Base-by-base conservation (phyloP, 2,329 filamentous ascomycete species). In the Phyllosticta paracitricarpa region DNA sequence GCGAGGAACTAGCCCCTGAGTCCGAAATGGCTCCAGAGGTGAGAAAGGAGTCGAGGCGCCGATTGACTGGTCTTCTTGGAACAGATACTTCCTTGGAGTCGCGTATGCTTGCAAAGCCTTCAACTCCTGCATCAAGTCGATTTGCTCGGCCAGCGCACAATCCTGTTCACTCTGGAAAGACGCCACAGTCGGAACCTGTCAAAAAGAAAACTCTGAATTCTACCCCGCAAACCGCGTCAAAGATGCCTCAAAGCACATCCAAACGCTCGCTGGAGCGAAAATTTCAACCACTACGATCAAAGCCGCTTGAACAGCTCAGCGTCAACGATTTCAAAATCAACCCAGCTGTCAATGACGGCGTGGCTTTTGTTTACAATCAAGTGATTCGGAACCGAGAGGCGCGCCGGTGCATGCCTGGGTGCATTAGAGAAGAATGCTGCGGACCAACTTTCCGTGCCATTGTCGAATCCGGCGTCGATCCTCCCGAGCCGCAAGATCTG, bases 321-420 rank as follows among this genome's bases (percentile, higher is more conserved):
- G 76, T 88, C 0, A 82, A 84, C 12, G 87, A 96, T 73, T 97
- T 96, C 78, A 93, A 87, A 70, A 79, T 94, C 67, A 96, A 96
- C 65, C 86, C 89, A 0, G 76, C 78, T 4, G 81, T 79, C 66
- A 93, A 92, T 65, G 81, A 87, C 52, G 89, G 89, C 1, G 77
- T 85, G 53, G 82, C 85, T 59, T 90, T 84, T 72, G 89, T 90
- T 10, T 96, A 85, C 70, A 78, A 81, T 1, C 88, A 93, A 62
- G 86, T 91, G 0, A 82, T 95, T 14, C 86, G 91, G 58, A 83
- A 82, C 60, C 87, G 81, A 65, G 82, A 84, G 9, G 84, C 88
- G 51, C 85, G 90, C 40, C 83, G 85, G 57, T 87, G 84, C 63
- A 78, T 96, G 9, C 81, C 84, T 2, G 89, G 89, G 12, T 96